A percentile compares a stretch with the other conserved stretches of the same genome.
Conservation (phyloP, 495 filamentous ascomycete genomes). For the Xylaria castorea region DNA sequence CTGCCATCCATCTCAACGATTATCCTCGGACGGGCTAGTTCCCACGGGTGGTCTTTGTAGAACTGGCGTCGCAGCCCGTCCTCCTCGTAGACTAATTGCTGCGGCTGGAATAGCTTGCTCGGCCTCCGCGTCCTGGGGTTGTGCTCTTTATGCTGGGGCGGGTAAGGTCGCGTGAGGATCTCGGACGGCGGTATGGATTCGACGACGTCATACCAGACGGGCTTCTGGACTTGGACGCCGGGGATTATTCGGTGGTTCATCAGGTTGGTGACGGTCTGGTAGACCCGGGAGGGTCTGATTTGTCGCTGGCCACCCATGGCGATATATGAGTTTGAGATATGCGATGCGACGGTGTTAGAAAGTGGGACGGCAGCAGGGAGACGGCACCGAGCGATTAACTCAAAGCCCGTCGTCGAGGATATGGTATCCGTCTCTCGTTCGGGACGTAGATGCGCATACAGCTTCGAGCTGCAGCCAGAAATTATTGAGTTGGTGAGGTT, state of each 20-base stretch:
- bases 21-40: slow-evolving; percentile 86
- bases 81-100: slow-evolving; percentile 81
- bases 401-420: background rate
- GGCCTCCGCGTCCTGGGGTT: slow-evolving; percentile 62
- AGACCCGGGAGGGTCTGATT: slow-evolving; percentile 34
- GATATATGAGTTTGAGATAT: background rate
- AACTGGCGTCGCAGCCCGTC: slow-evolving; percentile 81
- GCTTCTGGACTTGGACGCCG: slow-evolving; percentile 50
- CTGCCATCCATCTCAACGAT: slow-evolving; percentile 85
- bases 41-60: slow-evolving; percentile 95
- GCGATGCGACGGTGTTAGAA: background rate
- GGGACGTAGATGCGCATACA: background rate
- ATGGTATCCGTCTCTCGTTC: background rate
- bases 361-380: background rate
- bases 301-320: slow-evolving; percentile 43
- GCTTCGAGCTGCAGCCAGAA: slow-evolving; percentile 16
- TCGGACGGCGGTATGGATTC: slow-evolving; percentile 80
- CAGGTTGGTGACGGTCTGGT: slow-evolving; percentile 35
- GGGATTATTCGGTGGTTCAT: slow-evolving; percentile 38
- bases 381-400: background rate
- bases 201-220: slow-evolving; percentile 80
- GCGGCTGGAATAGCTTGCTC: slow-evolving; percentile 79
- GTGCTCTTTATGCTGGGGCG: slow-evolving; percentile 64
- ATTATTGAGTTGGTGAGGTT: slow-evolving; percentile 30
- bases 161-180: slow-evolving; percentile 69